phyloP scores from a whole-genome alignment of 345 rosid species.

The Draba incana region DNA sequence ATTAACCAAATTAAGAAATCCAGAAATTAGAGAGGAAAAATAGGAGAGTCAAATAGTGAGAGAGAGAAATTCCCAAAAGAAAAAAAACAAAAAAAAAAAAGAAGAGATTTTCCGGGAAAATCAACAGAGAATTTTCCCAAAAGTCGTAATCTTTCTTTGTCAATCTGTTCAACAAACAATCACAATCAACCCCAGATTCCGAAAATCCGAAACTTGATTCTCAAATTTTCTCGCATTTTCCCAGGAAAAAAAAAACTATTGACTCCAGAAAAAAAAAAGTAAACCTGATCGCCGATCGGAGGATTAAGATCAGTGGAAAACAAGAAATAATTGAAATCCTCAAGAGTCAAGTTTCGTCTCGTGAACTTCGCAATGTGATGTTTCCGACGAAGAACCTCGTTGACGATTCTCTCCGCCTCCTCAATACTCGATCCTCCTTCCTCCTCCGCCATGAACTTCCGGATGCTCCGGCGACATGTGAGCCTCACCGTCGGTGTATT shows the following conservation, averaged over 20 bases:
- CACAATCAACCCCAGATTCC: slow-evolving; percentile 19
- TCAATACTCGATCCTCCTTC: slow-evolving; percentile 46
- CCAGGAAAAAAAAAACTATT: background rate
- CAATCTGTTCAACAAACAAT: slow-evolving; percentile 5
- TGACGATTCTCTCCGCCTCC: slow-evolving; percentile 62
- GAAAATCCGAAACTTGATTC: background rate
- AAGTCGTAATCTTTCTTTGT: slow-evolving; percentile 24
- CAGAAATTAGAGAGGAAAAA: background rate
- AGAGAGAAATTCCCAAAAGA: background rate
- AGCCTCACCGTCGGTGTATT: slow-evolving; percentile 58
- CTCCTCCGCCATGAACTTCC: slow-evolving; percentile 52
- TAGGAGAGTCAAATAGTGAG: slow-evolving; percentile 8
- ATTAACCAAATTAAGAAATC: background rate
- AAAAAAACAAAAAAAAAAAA: background rate
- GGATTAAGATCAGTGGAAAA: slow-evolving; percentile 70
- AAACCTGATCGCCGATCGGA: slow-evolving; percentile 56
- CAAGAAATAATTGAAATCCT: slow-evolving; percentile 64
- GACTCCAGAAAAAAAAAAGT: slow-evolving; percentile 3
- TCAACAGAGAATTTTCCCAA: slow-evolving; percentile 11
- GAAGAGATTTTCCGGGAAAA: slow-evolving; percentile 19
- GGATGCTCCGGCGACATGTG: slow-evolving; percentile 73
- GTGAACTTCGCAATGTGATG: slow-evolving; percentile 71
- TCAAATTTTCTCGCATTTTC: background rate
- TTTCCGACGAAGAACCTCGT: slow-evolving; percentile 54
- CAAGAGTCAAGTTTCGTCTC: slow-evolving; percentile 64